Evolutionary conservation across 805 yeast species (phyloP), one percentile per base, ranked within the genome.

Genomic region (Lipomyces kockii): DNA sequence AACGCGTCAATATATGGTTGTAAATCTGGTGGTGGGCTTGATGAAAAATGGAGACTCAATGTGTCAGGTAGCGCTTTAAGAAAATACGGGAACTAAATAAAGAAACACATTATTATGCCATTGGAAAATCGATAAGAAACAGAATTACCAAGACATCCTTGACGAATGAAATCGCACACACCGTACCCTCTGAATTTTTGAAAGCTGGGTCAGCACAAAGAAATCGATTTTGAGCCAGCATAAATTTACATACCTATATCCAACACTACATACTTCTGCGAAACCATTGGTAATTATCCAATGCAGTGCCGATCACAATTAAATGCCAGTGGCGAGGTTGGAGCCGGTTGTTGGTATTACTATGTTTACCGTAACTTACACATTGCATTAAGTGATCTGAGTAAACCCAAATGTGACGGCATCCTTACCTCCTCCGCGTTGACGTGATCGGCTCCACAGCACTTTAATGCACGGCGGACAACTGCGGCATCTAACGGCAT

Each of bases 111-210:
- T 87, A 89, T 12, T 49, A 43, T 43, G 39, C 39, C 14, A 37
- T 12, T 12, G 14, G 32, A 43, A 12, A 25, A 25, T 6, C 25
- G 20, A 43, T 20, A 32, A 35, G 29, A 12, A 49, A 29, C 22
- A 37, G 8, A 56, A 20, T 69, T 59, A 71, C 74, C 43, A 93
- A 79, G 1, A 80, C 82, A 35, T 90, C 92, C 73, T 90, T 89
- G 54, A 93, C 98, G 75, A 93, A 93, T 0, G 93, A 83, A 25
- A 93, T 92, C 2, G 97, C 93, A 75, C 98, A 93, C 37, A 93
- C 87, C 0, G 98, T 93, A 20, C 98, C 98, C 76, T 93, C 98
- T 46, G 92, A 72, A 91, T 97, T 27, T 11, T 5, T 92, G 81
- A 51, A 12, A 27, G n/a, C 32, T n/a, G 9, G 17, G 51, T 20